These are phyloP conservation scores for Suillus subluteus DNA, from an alignment of 768 basidiomycete species.

Conservation along the genomic window DNA sequence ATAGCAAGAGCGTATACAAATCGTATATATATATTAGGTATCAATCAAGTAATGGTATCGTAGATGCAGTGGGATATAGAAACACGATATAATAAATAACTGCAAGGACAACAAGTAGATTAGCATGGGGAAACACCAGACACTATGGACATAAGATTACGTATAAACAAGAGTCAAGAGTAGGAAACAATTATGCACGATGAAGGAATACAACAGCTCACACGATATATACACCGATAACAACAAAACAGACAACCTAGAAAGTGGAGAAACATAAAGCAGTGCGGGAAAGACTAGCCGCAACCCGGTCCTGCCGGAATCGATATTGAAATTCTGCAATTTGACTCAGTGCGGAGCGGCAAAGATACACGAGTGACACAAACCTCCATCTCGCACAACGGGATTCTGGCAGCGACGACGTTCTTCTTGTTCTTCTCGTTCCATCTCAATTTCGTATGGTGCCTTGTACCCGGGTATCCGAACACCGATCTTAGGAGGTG, in stretches of 20 bases:
- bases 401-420: conserved; percentile 58
- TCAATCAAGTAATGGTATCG: conserved; percentile 13
- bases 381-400: conserved; percentile 62
- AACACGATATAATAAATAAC: conserved; percentile 14
- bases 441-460: conserved; percentile 70
- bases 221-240: conserved; percentile 13
- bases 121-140: conserved; percentile 15
- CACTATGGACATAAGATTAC: conserved; percentile 10
- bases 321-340: conserved; percentile 66
- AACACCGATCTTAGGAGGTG: conserved; percentile 43
- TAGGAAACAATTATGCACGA: conserved; percentile 16
- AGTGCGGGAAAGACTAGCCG: conserved; percentile 44
- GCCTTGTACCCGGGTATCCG: conserved; percentile 70
- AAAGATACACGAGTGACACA: conserved; percentile 12
- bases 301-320: conserved; percentile 53
- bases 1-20: conserved; percentile 6
- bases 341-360: conserved; percentile 10
- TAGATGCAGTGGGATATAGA: conserved; percentile 11
- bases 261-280: conserved; percentile 67
- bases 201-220: conserved; percentile 12
- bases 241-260: conserved; percentile 32
- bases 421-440: conserved; percentile 62
- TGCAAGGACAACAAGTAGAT: conserved; percentile 15
- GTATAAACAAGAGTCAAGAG: conserved; percentile 14
- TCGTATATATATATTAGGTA: conserved; percentile 12